Conservation (phyloP, 2,329 filamentous ascomycete species). For the Sporothrix mexicana region DNA sequence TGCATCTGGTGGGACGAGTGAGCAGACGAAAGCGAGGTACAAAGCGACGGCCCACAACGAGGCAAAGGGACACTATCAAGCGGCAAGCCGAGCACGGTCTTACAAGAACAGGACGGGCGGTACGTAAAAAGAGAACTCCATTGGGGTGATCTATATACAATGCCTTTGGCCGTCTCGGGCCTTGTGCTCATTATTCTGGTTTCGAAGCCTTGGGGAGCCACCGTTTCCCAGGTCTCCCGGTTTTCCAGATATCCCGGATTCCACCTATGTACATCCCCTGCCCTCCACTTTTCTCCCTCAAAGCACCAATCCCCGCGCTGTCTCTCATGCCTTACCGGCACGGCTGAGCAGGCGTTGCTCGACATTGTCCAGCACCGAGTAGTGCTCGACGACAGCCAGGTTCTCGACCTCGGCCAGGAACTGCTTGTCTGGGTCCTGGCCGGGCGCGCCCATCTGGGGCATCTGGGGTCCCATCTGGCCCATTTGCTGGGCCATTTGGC, state of each 20-base stretch:
- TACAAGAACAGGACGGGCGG: neutral
- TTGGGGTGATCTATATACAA: slow-evolving; percentile 23
- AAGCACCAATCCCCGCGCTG: neutral
- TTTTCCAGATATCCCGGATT: neutral
- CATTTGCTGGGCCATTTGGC: slow-evolving; percentile 91
- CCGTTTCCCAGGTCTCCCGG: neutral
- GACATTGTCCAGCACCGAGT: slow-evolving; percentile 86
- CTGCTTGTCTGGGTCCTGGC: slow-evolving; percentile 93
- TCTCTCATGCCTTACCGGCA: slow-evolving; percentile 38
- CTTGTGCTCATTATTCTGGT: neutral
- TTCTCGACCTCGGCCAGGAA: slow-evolving; percentile 94
- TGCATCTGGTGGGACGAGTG: slow-evolving; percentile 58
- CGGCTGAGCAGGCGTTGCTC: slow-evolving; percentile 78
- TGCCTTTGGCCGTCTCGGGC: neutral
- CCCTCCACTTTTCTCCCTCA: neutral
- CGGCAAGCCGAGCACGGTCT: neutral
- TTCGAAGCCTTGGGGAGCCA: neutral
- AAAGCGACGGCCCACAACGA: neutral
- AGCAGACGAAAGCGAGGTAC: neutral
- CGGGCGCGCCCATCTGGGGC: slow-evolving; percentile 72
- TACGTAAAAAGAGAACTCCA: neutral
- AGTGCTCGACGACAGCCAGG: slow-evolving; percentile 90
- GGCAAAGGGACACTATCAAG: neutral
- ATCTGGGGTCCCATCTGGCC: slow-evolving; percentile 66
- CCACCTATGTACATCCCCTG: neutral